These are phyloP conservation scores for Botrytis paeoniae DNA, from an alignment of 2,329 filamentous ascomycete species.

Conservation along the genomic window DNA sequence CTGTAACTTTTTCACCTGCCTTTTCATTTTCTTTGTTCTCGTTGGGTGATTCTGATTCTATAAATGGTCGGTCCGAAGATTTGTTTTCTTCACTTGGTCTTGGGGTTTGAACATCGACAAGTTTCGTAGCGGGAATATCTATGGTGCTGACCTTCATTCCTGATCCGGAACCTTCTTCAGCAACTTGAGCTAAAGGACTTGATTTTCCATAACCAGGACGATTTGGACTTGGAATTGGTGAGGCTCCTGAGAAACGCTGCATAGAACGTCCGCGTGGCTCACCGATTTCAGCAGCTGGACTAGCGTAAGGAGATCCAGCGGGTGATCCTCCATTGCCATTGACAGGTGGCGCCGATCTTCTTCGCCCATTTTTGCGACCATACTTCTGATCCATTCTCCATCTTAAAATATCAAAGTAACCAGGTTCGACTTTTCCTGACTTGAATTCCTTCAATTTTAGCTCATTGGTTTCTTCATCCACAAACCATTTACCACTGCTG, in stretches of 20 bases:
- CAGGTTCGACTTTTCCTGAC: constrained; percentile 80
- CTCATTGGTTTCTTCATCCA: constrained; percentile 89
- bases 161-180: constrained; percentile 55
- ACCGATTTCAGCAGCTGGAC: constrained; percentile 57
- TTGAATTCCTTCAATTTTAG: constrained; percentile 93
- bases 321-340: constrained; percentile 39
- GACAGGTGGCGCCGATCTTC: constrained; percentile 48
- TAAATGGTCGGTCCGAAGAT: constrained; percentile 32
- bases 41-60: constrained; percentile 30
- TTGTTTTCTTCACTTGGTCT: constrained; percentile 35
- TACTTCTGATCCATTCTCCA: constrained; percentile 97
- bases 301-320: constrained; percentile 62
- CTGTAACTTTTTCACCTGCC: constrained; percentile 23
- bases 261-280: constrained; percentile 68
- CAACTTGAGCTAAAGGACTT: constrained; percentile 70
- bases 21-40: constrained; percentile 37
- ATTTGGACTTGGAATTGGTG: constrained; percentile 62
- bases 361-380: constrained; percentile 56
- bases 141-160: constrained; percentile 32
- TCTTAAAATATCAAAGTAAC: constrained; percentile 90
- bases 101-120: constrained; percentile 40
- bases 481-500: constrained; percentile 81
- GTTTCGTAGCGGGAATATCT: constrained; percentile 31
- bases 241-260: constrained; percentile 64
- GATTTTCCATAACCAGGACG: constrained; percentile 64